Percentiles rank a stretch among this genome's conserved stretches.
Evolutionary conservation across 257 asterid genomes (phyloP).

Genomic region (Gynochthodes officinalis): DNA sequence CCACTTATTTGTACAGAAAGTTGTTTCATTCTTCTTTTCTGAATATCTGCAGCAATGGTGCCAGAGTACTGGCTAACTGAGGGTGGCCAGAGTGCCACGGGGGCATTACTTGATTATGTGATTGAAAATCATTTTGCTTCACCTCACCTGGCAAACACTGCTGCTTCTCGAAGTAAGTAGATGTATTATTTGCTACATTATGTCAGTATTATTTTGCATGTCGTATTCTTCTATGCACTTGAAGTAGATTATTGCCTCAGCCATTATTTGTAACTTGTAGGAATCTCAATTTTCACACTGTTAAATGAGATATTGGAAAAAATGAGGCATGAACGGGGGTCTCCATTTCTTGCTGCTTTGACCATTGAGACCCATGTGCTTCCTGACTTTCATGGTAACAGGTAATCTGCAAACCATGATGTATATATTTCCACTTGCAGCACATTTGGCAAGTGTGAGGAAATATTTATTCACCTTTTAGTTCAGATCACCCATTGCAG

Average conservation of each 20-base stretch:
- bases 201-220: neutral
- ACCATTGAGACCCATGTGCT: conserved; percentile 75
- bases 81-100: conserved; percentile 99
- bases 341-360: conserved; percentile 76
- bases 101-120: conserved; percentile 75
- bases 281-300: conserved; percentile 68
- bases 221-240: conserved; percentile 1
- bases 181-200: neutral
- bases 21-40: conserved; percentile 19
- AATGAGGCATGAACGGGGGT: conserved; percentile 47
- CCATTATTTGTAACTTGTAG: conserved; percentile 35
- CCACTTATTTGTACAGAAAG: neutral
- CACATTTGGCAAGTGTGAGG: neutral
- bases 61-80: conserved; percentile 99
- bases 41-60: conserved; percentile 68
- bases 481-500: conserved; percentile 94
- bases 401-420: conserved; percentile 41
- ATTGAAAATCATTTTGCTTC: conserved; percentile 86
- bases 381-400: conserved; percentile 98
- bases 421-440: neutral
- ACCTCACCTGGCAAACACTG: conserved; percentile 71
- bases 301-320: conserved; percentile 76
- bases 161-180: conserved; percentile 82
- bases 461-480: conserved; percentile 24
- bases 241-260: neutral